Percentiles rank a stretch among this genome's conserved stretches.
Evolutionary conservation across 495 filamentous ascomycete species (phyloP).

Genomic region (Aspergillus diversus): DNA sequence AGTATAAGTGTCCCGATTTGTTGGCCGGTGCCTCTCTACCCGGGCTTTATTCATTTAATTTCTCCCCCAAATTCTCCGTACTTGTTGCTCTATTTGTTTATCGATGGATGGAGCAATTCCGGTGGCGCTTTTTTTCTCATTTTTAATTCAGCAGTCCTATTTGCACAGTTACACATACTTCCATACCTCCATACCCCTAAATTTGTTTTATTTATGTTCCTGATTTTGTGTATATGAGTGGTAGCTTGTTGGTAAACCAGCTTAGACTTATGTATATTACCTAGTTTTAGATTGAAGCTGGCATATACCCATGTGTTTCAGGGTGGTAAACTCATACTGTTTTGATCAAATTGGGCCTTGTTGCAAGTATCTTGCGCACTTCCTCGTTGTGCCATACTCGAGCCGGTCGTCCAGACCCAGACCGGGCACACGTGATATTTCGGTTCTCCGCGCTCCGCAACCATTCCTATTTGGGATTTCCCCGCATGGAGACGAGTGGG

Average conservation of each 20-base stretch:
- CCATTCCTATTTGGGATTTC: slow-evolving; percentile 20
- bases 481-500: slow-evolving; percentile 25
- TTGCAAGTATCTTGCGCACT: too few species aligned
- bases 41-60: too few species aligned
- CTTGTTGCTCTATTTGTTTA: not conserved
- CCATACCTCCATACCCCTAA: slow-evolving; percentile 1
- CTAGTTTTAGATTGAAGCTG: not conserved
- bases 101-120: not conserved
- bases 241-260: not conserved
- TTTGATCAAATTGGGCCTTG: too few species aligned
- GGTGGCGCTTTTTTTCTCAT: not conserved
- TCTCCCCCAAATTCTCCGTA: not conserved
- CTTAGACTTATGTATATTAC: slow-evolving; percentile 7
- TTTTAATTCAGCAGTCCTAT: not conserved
- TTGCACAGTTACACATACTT: not conserved
- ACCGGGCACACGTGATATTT: slow-evolving; percentile 13
- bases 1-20: slow-evolving; percentile 4
- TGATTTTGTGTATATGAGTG: not conserved
- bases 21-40: not conserved
- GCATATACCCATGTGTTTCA: not conserved
- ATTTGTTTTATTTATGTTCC: not conserved
- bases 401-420: not conserved
- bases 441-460: slow-evolving; percentile 23
- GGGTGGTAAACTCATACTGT: not conserved
- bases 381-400: too few species aligned